phyloP scores from a whole-genome alignment of 2,329 filamentous ascomycete genomes.

The Venturia pyrina region DNA sequence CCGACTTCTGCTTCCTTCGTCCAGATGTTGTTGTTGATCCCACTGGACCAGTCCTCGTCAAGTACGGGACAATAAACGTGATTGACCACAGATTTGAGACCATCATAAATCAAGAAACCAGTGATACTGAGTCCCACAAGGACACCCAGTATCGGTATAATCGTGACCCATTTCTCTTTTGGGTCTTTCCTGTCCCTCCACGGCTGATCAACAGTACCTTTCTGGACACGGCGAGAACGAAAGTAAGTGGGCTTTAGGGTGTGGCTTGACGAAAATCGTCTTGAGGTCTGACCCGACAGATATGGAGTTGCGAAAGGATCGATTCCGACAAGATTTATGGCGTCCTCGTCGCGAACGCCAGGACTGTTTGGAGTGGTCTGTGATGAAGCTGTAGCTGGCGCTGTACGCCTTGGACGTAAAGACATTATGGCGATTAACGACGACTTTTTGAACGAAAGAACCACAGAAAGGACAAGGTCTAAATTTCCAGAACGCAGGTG shows the following conservation, averaged over 20 bases:
- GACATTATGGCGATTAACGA: neutral
- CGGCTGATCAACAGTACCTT: slow-evolving; percentile 64
- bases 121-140: slow-evolving; percentile 57
- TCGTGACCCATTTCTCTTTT: slow-evolving; percentile 78
- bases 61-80: slow-evolving; percentile 64
- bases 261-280: neutral
- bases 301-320: slow-evolving; percentile 7
- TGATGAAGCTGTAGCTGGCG: neutral
- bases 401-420: neutral
- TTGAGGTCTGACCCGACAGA: neutral
- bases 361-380: neutral
- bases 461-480: neutral
- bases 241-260: slow-evolving; percentile 44
- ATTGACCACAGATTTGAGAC: slow-evolving; percentile 58
- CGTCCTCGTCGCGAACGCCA: neutral
- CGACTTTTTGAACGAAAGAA: neutral
- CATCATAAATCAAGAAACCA: slow-evolving; percentile 66
- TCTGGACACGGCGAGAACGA: slow-evolving; percentile 61
- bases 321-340: neutral
- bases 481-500: neutral
- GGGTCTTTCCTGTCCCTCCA: slow-evolving; percentile 66
- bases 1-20: slow-evolving; percentile 65
- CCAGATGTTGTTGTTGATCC: slow-evolving; percentile 54
- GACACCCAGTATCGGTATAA: slow-evolving; percentile 65
- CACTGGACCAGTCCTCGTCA: slow-evolving; percentile 53